Evolutionary conservation across 2,329 filamentous ascomycete genomes (phyloP), one percentile per base, ranked within the genome.

Genomic region (Whalleya microplaca): DNA sequence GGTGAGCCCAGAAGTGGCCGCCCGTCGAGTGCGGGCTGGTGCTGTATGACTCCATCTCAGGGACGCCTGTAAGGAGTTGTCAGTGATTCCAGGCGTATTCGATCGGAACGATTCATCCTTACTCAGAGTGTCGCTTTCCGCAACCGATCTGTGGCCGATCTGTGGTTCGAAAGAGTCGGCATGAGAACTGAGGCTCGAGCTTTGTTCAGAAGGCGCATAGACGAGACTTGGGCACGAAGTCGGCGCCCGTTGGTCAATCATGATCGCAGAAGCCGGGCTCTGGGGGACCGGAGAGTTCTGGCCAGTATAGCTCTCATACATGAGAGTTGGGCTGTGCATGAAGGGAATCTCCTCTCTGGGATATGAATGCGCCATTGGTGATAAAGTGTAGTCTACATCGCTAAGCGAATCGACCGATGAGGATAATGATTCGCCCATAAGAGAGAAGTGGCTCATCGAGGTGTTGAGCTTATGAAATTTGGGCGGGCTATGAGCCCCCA

Each of bases 141-240:
- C 76, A 67, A 82, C 76, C 66, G 84, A 71, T 66, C 81, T 82
- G 64, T 77, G 78, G 67, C 76, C 76, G 67, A 84, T 71, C 62
- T 82, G 79, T 48, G 78, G 76, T 66, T 86, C 84, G 68, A 84
- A 84, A 55, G 76, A 76, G 60, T 86, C 84, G 62, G 81, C 77
- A 63, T 86, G 84, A 23, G 84, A 85, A 62, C 81, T 78, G 55
- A 87, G 79, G 69, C 82, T 86, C 41, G 84, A 86, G 68, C 82
- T 79, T 52, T 80, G 79, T 65, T 87, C 84, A 3, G 84, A 86
- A 7, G 81, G 78, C n/a, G 81, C 77, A 64, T 86, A 87, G 59
- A 82, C 79, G 40, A 85, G 78, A 59, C 84, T 80, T n/a, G 84
- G 84, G 65, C 81, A 87, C 14, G 85, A 84, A 3, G 82, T 84